These are phyloP conservation scores for Leccinum subgranulosum DNA, from an alignment of 768 basidiomycete genomes.

Conservation along the genomic window DNA sequence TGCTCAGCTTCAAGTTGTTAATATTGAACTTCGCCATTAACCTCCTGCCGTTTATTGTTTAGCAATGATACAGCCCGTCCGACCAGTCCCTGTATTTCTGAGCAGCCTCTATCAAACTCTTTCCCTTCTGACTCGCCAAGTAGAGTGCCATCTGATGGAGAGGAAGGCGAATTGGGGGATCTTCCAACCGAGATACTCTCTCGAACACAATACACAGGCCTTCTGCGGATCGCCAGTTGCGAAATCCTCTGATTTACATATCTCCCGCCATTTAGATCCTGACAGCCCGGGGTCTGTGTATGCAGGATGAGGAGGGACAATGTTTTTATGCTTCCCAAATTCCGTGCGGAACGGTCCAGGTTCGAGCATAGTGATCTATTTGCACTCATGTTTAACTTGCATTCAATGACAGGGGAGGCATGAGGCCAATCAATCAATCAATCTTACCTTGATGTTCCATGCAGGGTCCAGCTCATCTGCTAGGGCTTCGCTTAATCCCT, in stretches of 20 bases:
- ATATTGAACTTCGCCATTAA: no score
- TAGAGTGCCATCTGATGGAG: slow-evolving; percentile 10
- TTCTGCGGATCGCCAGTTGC: slow-evolving; percentile 20
- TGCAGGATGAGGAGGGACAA: slow-evolving; percentile 11
- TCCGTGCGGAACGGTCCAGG: slow-evolving; percentile 18
- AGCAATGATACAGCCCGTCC: slow-evolving; percentile 15
- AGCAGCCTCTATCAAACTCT: slow-evolving; percentile 5
- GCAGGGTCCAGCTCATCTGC: slow-evolving; percentile 4
- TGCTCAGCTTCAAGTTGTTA: not conserved
- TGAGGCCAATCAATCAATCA: no score
- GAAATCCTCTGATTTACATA: not conserved
- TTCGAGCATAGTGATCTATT: slow-evolving; percentile 22
- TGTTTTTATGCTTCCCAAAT: not conserved
- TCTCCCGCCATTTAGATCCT: slow-evolving; percentile 5
- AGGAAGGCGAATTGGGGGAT: slow-evolving; percentile 22
- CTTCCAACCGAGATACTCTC: slow-evolving; percentile 14
- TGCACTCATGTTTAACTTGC: not conserved
- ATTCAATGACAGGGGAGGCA: not conserved
- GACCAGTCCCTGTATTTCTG: slow-evolving; percentile 25
- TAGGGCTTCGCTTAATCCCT: slow-evolving; percentile 26
- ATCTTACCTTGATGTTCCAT: slow-evolving; percentile 23
- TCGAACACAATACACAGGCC: slow-evolving; percentile 21
- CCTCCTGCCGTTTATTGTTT: not conserved
- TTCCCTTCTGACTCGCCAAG: slow-evolving; percentile 9
- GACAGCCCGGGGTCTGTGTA: slow-evolving; percentile 14